A percentile compares a stretch with the other conserved stretches of the same genome.
These are phyloP conservation scores for Microglena sp. DNA, from an alignment of 139 green algal species.

Conservation along the genomic window DNA sequence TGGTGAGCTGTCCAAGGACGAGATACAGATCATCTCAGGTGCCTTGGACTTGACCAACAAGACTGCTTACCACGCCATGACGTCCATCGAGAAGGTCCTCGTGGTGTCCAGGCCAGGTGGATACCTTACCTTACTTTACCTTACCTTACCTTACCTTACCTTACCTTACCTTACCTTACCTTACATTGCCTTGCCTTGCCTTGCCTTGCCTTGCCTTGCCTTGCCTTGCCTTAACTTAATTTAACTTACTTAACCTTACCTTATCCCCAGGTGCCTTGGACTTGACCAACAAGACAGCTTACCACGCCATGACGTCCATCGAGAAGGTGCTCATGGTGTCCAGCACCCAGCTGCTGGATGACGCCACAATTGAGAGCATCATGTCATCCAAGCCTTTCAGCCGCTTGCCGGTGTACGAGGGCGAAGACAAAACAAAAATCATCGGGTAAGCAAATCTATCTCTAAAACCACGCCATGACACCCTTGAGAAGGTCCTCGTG, in stretches of 20 bases:
- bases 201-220: no score
- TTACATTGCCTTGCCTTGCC: no score
- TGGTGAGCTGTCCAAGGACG: constrained; percentile 41
- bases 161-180: no score
- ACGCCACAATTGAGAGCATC: constrained; percentile 48
- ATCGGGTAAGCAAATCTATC: constrained; percentile 9
- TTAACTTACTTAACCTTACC: no score
- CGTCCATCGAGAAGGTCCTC: constrained; percentile 81
- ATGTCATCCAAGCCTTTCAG: constrained; percentile 47
- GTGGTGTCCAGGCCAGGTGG: no score
- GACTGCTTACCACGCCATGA: constrained; percentile 55
- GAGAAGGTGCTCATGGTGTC: constrained; percentile 67
- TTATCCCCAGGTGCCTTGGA: constrained; percentile 74
- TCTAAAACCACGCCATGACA: neutral
- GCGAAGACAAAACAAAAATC: constrained; percentile 21
- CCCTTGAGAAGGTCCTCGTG: no score
- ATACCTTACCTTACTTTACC: no score
- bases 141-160: no score
- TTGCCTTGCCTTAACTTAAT: no score
- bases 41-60: constrained; percentile 85
- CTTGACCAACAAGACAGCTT: constrained; percentile 67
- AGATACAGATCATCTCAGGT: constrained; percentile 53
- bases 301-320: constrained; percentile 73
- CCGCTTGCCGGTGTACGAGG: constrained; percentile 54
- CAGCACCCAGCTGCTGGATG: constrained; percentile 43